Conservation (phyloP, 306 rosid species). For the Oxytropis ochrocephala region DNA sequence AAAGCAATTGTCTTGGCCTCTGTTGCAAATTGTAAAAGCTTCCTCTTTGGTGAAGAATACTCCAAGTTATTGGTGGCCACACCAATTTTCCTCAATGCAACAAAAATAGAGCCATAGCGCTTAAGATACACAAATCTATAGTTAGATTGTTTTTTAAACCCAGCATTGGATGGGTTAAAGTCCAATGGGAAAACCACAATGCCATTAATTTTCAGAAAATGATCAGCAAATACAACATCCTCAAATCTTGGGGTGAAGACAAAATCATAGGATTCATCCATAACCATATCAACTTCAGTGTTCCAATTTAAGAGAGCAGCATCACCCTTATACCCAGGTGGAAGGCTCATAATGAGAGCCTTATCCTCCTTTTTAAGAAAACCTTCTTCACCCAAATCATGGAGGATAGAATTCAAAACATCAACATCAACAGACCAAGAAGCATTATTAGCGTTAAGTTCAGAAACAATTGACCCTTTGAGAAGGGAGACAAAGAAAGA, state of each 20-base stretch:
- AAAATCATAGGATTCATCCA: slow-evolving; percentile 50
- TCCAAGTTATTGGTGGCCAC: not conserved
- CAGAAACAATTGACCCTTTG: slow-evolving; percentile 16
- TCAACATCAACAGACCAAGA: slow-evolving; percentile 13
- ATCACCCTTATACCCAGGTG: slow-evolving; percentile 9
- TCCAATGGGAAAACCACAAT: slow-evolving; percentile 50
- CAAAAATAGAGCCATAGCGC: slow-evolving; percentile 36
- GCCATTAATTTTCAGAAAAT: slow-evolving; percentile 50
- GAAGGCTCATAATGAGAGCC: slow-evolving; percentile 42
- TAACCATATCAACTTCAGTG: slow-evolving; percentile 26
- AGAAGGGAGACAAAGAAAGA: slow-evolving; percentile 33
- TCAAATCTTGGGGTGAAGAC: slow-evolving; percentile 34
- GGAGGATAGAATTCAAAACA: slow-evolving; percentile 38
- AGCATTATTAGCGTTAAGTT: not conserved
- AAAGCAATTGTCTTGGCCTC: slow-evolving; percentile 26
- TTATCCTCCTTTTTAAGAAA: slow-evolving; percentile 36
- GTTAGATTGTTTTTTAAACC: slow-evolving; percentile 28
- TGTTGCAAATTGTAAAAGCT: slow-evolving; percentile 25
- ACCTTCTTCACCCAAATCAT: slow-evolving; percentile 51
- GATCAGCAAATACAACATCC: slow-evolving; percentile 46
- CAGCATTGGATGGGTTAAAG: slow-evolving; percentile 30
- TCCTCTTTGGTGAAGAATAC: slow-evolving; percentile 26
- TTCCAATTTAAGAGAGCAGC: slow-evolving; percentile 13
- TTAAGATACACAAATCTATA: slow-evolving; percentile 47
- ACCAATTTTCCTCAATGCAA: slow-evolving; percentile 47